These are phyloP conservation scores for Atkinsonella hypoxylon DNA, from an alignment of 2,329 filamentous ascomycete genomes.

Conservation along the genomic window DNA sequence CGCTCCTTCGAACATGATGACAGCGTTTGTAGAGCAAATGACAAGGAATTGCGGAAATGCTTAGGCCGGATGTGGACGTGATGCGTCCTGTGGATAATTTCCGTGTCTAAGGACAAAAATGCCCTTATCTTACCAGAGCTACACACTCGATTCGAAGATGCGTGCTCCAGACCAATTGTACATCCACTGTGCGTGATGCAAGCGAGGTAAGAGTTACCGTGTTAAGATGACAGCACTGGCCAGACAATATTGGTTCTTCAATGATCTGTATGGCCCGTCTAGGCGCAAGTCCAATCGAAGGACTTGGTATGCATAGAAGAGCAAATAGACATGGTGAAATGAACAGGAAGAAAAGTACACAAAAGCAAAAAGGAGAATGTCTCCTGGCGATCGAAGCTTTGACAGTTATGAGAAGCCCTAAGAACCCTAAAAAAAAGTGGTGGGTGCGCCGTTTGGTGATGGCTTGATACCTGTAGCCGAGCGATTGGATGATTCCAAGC, in stretches of 20 bases:
- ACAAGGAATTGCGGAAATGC: too few species aligned
- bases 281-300: slow-evolving; percentile 14
- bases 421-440: too few species aligned
- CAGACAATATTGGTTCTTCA: background rate
- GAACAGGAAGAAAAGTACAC: background rate
- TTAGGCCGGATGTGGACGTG: background rate
- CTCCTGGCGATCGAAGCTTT: background rate
- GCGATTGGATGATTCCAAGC: background rate
- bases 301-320: slow-evolving; percentile 11
- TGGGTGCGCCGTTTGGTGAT: background rate
- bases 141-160: background rate
- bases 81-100: background rate
- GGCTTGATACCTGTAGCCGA: background rate
- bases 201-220: background rate
- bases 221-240: background rate
- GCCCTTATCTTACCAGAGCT: background rate
- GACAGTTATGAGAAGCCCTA: background rate
- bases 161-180: background rate
- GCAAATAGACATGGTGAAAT: slow-evolving; percentile 12
- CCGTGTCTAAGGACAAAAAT: background rate
- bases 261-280: slow-evolving; percentile 1
- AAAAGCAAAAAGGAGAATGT: background rate
- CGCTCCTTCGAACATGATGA: slow-evolving; percentile 21
- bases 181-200: background rate
- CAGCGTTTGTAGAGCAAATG: background rate